Evolutionary conservation across 805 yeast species (phyloP).

Genomic region (Kodamaea kakaduensis): DNA sequence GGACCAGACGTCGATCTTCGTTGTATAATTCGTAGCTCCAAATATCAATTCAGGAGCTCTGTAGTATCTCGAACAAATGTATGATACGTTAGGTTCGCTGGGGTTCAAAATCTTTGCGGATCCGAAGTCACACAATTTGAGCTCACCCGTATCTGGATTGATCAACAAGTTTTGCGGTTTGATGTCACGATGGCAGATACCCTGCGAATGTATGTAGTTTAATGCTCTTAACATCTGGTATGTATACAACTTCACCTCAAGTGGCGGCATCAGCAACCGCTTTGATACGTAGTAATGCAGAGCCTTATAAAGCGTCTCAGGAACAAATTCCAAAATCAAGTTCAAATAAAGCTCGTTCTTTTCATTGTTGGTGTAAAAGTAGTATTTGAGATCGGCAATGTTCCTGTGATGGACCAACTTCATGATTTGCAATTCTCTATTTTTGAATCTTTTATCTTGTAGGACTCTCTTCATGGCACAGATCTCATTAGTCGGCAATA

Average conservation of each 20-base stretch:
- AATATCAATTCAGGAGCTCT: conserved; percentile 97
- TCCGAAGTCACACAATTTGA: conserved; percentile 95
- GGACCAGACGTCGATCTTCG: conserved; percentile 96
- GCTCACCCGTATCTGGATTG: conserved; percentile 77
- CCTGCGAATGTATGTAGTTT: conserved; percentile 70
- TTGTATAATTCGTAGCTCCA: conserved; percentile 94
- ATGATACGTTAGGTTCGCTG: conserved; percentile 89
- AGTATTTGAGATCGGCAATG: conserved; percentile 83
- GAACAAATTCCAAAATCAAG: conserved; percentile 85
- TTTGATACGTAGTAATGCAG: conserved; percentile 75
- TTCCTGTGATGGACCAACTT: conserved; percentile 80
- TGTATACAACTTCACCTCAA: conserved; percentile 84
- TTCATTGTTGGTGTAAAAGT: conserved; percentile 71
- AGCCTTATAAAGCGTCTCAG: conserved; percentile 93
- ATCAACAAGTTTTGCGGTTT: conserved; percentile 87
- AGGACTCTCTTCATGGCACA: conserved; percentile 96
- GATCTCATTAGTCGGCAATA: conserved; percentile 67
- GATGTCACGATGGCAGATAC: conserved; percentile 91
- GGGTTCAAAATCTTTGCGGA: conserved; percentile 89
- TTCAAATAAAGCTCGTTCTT: conserved; percentile 80
- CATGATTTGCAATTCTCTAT: conserved; percentile 95
- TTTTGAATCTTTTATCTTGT: conserved; percentile 91
- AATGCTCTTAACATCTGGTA: conserved; percentile 72
- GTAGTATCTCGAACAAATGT: conserved; percentile 94
- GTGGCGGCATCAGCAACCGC: conserved; percentile 76